Evolutionary conservation across 176 grass and related monocot genomes (phyloP), one percentile per base, ranked within the genome.

Genomic region (Oropetium thomaeum): DNA sequence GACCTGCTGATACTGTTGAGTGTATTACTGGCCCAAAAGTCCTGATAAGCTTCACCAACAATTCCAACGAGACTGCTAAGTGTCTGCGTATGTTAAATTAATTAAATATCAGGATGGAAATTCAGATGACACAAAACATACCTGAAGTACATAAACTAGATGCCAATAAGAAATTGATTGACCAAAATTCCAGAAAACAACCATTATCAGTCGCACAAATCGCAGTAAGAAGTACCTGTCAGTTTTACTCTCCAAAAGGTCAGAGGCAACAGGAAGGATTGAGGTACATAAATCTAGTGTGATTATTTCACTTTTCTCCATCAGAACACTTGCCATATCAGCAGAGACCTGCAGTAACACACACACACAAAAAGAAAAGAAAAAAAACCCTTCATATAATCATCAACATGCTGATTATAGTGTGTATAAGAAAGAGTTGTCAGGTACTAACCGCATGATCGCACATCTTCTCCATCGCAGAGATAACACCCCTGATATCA

Each of bases 201-300:
- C 25, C 51, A 11, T 15, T 30, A 45, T 44, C 4, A 60, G 44
- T 66, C 33, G 76, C 11, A 67, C 35, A 85, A 74, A 27, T 26
- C 33, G 9, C 7, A n/a, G 22, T 20, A 65, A 58, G 23, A 73
- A 64, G 23, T 87, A 99, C 96, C 92, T 92, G 61, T 99, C 96
- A 65, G 48, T 99, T 89, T 92, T 95, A 87, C 96, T 99, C 60
- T 95, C 91, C 64, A 99, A 69, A 87, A 99, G 89, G 53, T 81
- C 77, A 64, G 87, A 35, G 39, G 85, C 82, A 64, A 88, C 84
- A 74, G 89, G 96, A 62, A 99, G 77, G 43, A 92, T 59, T 80
- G 58, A 79, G 31, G 92, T 96, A 84, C 87, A 96, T 76, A 99
- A 86, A 88, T 99, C 96, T 40, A 99, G 77, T 38, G 91, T 99